A percentile compares a stretch with the other conserved stretches of the same genome.
These are phyloP conservation scores for Xylariaceae sp. DNA, from an alignment of 2,329 filamentous ascomycete species.

Conservation along the genomic window DNA sequence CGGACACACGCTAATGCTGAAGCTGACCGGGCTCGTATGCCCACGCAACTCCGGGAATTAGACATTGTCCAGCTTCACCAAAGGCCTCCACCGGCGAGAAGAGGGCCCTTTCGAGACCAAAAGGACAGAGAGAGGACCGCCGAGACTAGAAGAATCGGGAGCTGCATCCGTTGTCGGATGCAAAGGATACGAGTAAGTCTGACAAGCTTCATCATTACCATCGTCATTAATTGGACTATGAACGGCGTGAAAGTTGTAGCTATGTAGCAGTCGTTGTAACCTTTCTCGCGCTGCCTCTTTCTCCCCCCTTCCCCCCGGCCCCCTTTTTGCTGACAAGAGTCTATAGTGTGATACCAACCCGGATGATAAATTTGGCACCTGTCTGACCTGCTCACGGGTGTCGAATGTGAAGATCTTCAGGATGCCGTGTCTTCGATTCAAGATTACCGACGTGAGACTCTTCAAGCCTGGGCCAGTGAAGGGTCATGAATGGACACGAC, in stretches of 20 bases:
- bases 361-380: slow-evolving; percentile 42
- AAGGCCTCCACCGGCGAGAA: slow-evolving; percentile 36
- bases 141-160: slow-evolving; percentile 51
- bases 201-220: neutral
- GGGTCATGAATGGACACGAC: slow-evolving; percentile 53
- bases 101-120: slow-evolving; percentile 52
- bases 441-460: slow-evolving; percentile 52
- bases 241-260: neutral
- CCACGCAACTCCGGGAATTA: slow-evolving; percentile 23
- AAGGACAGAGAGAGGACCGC: slow-evolving; percentile 49
- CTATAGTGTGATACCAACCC: slow-evolving; percentile 48
- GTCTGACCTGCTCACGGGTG: slow-evolving; percentile 50
- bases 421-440: slow-evolving; percentile 55
- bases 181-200: slow-evolving; percentile 54
- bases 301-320: neutral
- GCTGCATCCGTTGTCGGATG: slow-evolving; percentile 57
- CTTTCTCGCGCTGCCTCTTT: no score
- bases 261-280: neutral
- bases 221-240: neutral
- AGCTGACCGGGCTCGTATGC: slow-evolving; percentile 17
- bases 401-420: slow-evolving; percentile 46
- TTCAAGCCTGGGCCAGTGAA: slow-evolving; percentile 55
- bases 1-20: slow-evolving; percentile 16
- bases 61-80: slow-evolving; percentile 34
- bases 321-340: slow-evolving; percentile 13